Conservation (phyloP, 352 stramenopile species). For the Phytophthora rubi region DNA sequence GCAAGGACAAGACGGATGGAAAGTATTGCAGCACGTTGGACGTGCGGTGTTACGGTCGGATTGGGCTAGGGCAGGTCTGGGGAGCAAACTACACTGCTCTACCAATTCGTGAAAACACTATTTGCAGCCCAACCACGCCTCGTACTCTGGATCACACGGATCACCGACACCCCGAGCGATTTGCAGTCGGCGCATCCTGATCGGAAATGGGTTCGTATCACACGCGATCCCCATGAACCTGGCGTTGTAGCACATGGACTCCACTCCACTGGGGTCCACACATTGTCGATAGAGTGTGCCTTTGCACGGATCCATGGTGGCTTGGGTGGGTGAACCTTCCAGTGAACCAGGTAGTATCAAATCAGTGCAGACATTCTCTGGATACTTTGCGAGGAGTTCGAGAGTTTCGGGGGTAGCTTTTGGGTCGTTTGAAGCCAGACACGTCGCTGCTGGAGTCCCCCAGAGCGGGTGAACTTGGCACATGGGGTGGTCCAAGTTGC, state of each 20-base stretch:
- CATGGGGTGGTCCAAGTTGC: slow-evolving; percentile 15
- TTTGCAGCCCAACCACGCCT: slow-evolving; percentile 38
- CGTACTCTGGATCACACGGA: slow-evolving; percentile 25
- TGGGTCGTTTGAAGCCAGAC: slow-evolving; percentile 1
- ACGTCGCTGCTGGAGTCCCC: slow-evolving; percentile 23
- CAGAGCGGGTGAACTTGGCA: slow-evolving; percentile 22
- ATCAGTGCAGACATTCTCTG: slow-evolving; percentile 1
- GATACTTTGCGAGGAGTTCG: slow-evolving; percentile 9
- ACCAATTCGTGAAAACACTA: too few species aligned
- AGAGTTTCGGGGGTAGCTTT: slow-evolving; percentile 14
- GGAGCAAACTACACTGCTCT: too few species aligned
- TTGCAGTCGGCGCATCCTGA: slow-evolving; percentile 24
- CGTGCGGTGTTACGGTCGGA: too few species aligned
- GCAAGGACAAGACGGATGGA: too few species aligned
- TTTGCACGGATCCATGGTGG: slow-evolving; percentile 30
- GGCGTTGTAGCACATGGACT: slow-evolving; percentile 38
- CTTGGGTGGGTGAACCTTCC: slow-evolving; percentile 11
- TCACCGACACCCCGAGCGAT: slow-evolving; percentile 21
- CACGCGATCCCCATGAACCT: slow-evolving; percentile 34
- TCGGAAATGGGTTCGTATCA: slow-evolving; percentile 15
- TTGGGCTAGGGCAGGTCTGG: too few species aligned
- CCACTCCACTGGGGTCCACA: not conserved
- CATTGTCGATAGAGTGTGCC: slow-evolving; percentile 44
- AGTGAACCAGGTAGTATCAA: not conserved
- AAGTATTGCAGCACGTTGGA: too few species aligned